Evolutionary conservation across 2,329 filamentous ascomycete genomes (phyloP).

Genomic region (Pestalotiopsis sp.): DNA sequence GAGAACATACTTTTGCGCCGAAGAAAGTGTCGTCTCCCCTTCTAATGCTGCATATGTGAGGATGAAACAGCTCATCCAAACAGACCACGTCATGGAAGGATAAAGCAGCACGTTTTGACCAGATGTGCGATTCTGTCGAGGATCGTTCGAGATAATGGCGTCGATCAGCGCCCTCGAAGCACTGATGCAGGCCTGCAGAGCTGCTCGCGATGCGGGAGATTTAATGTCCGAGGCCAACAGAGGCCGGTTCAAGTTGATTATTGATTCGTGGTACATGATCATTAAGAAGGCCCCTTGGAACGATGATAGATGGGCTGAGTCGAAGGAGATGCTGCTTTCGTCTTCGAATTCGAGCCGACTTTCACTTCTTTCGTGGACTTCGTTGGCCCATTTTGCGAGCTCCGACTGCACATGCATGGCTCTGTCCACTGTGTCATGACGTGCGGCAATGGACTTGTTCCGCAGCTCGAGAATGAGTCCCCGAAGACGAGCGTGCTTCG

Average conservation of each 20-base stretch:
- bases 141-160: conserved; percentile 14
- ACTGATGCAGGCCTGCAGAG: conserved; percentile 22
- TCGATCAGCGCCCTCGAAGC: conserved; percentile 21
- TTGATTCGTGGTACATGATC: conserved; percentile 21
- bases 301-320: not conserved
- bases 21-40: conserved; percentile 18
- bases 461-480: conserved; percentile 23
- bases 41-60: conserved; percentile 22
- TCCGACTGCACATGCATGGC: conserved; percentile 20
- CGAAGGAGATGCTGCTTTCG: not conserved
- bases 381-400: conserved; percentile 19
- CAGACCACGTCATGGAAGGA: conserved; percentile 23
- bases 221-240: conserved; percentile 19
- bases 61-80: conserved; percentile 25
- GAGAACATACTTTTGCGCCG: conserved; percentile 16
- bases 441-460: conserved; percentile 18
- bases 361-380: conserved; percentile 16
- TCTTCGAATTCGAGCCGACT: conserved; percentile 14
- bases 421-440: conserved; percentile 19
- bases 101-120: conserved; percentile 16
- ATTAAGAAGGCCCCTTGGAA: conserved; percentile 15
- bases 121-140: conserved; percentile 1
- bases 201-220: conserved; percentile 21
- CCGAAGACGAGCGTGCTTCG: conserved; percentile 21
- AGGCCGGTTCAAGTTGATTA: conserved; percentile 21